A percentile compares a stretch with the other conserved stretches of the same genome.
These are phyloP conservation scores for Penicillium simplicissimum DNA, from an alignment of 495 filamentous ascomycete species.

Conservation along the genomic window DNA sequence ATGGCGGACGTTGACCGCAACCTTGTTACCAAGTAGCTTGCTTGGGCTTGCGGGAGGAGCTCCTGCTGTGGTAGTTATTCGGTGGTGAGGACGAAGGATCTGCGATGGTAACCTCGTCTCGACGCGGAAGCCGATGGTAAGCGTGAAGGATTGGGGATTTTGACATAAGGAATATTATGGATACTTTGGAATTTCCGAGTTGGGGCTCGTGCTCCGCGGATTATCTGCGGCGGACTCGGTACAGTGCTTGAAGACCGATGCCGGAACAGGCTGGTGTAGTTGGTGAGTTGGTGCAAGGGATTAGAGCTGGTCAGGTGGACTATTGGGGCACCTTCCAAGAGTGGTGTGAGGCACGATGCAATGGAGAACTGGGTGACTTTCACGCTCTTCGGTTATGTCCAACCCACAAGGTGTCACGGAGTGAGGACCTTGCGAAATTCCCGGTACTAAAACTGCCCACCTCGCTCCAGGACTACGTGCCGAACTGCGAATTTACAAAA, in stretches of 20 bases:
- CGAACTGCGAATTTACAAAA: not conserved
- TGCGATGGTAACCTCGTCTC: not conserved
- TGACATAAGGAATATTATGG: not conserved
- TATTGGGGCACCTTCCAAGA: not conserved
- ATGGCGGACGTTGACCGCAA: slow-evolving; percentile 7
- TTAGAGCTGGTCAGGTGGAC: not conserved
- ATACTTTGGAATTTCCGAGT: no score
- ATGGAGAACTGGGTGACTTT: not conserved
- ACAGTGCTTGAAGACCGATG: no score
- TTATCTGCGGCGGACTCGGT: not conserved
- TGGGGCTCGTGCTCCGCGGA: not conserved
- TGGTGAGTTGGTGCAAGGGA: not conserved
- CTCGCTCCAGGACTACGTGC: not conserved
- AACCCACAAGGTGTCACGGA: slow-evolving; percentile 19
- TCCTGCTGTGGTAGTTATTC: not conserved
- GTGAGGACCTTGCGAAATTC: slow-evolving; percentile 27
- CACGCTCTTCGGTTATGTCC: not conserved
- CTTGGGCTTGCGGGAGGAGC: not conserved
- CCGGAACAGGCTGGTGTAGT: no score
- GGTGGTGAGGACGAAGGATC: not conserved
- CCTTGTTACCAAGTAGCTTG: not conserved
- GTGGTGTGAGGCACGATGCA: not conserved
- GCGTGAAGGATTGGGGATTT: not conserved
- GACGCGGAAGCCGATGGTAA: not conserved
- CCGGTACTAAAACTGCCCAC: slow-evolving; percentile 13